These are phyloP conservation scores for Phytophthora pisi DNA, from an alignment of 352 stramenopile genomes.

Conservation along the genomic window DNA sequence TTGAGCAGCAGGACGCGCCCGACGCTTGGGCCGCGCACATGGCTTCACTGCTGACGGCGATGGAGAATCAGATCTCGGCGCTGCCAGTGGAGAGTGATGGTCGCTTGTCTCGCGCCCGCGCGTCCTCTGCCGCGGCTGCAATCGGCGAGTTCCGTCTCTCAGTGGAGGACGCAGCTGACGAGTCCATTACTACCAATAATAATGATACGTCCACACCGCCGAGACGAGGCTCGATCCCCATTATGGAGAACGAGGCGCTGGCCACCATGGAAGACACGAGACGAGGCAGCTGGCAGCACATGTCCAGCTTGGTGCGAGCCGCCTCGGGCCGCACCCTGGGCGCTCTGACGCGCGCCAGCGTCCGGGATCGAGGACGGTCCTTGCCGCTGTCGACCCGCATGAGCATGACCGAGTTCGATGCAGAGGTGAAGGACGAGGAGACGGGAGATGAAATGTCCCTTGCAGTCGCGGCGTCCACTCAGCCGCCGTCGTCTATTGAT, in stretches of 20 bases:
- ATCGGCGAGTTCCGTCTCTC: constrained; percentile 32
- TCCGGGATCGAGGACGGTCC: constrained; percentile 34
- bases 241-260: constrained; percentile 39
- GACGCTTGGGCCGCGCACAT: constrained; percentile 29
- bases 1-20: constrained; percentile 28
- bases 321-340: constrained; percentile 38
- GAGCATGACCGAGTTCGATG: constrained; percentile 25
- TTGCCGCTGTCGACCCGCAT: constrained; percentile 28
- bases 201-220: neutral
- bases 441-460: constrained; percentile 15
- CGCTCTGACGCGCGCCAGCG: constrained; percentile 25
- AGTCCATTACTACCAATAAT: constrained; percentile 5
- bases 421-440: constrained; percentile 3
- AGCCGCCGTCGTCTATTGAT: constrained; percentile 6
- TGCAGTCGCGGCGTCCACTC: constrained; percentile 27
- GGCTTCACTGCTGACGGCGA: constrained; percentile 31
- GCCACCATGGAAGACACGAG: constrained; percentile 27
- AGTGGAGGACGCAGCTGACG: constrained; percentile 18
- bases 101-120: constrained; percentile 8
- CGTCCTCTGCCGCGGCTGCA: constrained; percentile 21
- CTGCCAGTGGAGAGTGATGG: constrained; percentile 33
- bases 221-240: constrained; percentile 38
- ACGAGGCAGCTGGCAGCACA: constrained; percentile 37
- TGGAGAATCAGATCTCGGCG: constrained; percentile 41
- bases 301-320: constrained; percentile 36